These are phyloP conservation scores for Glaciozyma martinii DNA, from an alignment of 768 basidiomycete genomes.

Conservation along the genomic window DNA sequence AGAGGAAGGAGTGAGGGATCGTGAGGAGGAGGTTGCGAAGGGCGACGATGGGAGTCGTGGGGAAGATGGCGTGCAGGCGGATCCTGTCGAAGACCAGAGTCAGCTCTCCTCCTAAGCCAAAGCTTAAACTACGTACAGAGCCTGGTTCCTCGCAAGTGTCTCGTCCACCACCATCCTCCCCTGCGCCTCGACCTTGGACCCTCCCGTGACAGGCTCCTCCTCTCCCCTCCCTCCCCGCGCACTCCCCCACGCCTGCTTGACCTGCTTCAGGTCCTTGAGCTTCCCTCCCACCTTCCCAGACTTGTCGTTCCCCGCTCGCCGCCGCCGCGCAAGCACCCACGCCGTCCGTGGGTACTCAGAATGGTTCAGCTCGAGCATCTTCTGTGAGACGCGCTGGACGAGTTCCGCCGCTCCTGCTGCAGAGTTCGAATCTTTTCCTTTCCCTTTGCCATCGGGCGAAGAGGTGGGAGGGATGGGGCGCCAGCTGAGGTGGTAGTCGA, in stretches of 20 bases:
- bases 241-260: not conserved
- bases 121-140: not conserved
- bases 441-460: not conserved
- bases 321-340: not conserved
- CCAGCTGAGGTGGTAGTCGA: not conserved
- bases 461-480: not conserved
- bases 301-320: not conserved
- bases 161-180: not conserved
- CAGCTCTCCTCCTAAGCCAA: not conserved
- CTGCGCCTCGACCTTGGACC: not conserved
- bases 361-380: not conserved
- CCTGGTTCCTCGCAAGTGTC: not conserved
- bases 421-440: not conserved
- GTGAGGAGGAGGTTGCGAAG: not conserved
- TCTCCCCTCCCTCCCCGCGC: not conserved
- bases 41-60: not conserved
- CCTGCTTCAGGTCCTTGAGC: not conserved
- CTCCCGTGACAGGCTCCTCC: not conserved
- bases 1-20: not conserved
- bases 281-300: not conserved
- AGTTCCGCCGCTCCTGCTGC: not conserved
- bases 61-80: conserved; percentile 15
- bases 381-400: not conserved
- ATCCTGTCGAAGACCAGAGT: not conserved
- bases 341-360: not conserved